Conservation (phyloP, 192 early-diverging fungal species). For the Coemansia sp. region DNA sequence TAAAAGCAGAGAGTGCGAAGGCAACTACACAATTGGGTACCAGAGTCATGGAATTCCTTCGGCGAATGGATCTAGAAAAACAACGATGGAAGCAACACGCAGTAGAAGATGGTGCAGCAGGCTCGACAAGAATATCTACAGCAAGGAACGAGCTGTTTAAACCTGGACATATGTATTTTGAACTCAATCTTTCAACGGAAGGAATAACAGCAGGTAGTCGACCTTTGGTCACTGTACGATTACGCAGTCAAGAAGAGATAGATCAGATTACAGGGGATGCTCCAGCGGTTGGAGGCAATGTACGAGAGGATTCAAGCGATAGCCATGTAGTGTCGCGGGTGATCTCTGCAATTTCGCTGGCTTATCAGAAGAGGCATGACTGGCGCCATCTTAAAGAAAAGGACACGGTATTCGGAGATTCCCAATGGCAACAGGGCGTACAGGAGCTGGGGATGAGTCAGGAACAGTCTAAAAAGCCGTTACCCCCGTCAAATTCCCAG, state of each 20-base stretch:
- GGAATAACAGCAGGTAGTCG: conserved; percentile 58
- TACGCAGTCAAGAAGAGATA: conserved; percentile 76
- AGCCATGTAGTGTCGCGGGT: conserved; percentile 29
- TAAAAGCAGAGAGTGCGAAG: neutral
- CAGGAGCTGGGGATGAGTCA: neutral
- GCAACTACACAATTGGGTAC: conserved; percentile 6
- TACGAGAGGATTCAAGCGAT: conserved; percentile 5
- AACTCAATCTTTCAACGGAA: conserved; percentile 57
- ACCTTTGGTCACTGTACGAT: conserved; percentile 57
- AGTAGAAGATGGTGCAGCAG: neutral
- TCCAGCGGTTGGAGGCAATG: neutral
- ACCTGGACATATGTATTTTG: conserved; percentile 74
- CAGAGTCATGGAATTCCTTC: conserved; percentile 43
- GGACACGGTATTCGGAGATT: neutral
- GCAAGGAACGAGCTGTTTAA: conserved; percentile 68
- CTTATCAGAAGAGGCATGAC: conserved; percentile 7
- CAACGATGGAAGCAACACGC: conserved; percentile 41
- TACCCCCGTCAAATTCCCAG: neutral
- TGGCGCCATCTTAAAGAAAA: neutral
- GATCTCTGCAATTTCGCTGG: conserved; percentile 35
- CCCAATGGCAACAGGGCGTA: neutral
- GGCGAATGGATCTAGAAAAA: conserved; percentile 51
- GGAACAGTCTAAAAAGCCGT: neutral
- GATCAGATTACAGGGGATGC: conserved; percentile 11
- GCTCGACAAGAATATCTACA: conserved; percentile 12